Conservation (phyloP, 352 stramenopile genomes). For the Globisporangium echinulatum region DNA sequence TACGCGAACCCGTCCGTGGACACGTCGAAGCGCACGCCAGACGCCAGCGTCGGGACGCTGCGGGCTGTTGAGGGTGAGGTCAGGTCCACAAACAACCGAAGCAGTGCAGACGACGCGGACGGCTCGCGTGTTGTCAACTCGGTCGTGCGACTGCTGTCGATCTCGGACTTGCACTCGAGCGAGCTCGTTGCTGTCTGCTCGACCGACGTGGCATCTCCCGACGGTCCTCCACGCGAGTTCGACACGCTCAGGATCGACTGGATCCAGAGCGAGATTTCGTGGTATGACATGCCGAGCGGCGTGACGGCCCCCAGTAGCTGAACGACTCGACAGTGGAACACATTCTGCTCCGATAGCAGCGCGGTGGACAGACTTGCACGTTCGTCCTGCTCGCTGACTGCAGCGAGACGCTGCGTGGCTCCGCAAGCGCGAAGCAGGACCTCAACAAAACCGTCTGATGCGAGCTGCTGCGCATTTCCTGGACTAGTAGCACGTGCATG, state of each 20-base stretch:
- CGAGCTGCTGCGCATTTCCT: conserved; percentile 18
- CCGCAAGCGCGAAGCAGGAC: conserved; percentile 28
- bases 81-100: conserved; percentile 10
- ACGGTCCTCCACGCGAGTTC: not conserved
- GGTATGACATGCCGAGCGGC: conserved; percentile 4
- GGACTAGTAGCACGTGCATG: conserved; percentile 7
- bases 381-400: not conserved
- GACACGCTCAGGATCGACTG: conserved; percentile 7
- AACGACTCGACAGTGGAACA: conserved; percentile 2
- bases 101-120: not conserved
- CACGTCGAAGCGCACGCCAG: conserved; percentile 37
- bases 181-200: not conserved
- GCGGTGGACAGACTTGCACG: conserved; percentile 11
- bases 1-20: conserved; percentile 57
- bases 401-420: too few relatives aligned
- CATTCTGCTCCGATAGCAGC: conserved; percentile 22
- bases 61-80: not conserved
- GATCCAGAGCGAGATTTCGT: conserved; percentile 12
- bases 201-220: not conserved
- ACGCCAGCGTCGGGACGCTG: not conserved
- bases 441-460: conserved; percentile 15
- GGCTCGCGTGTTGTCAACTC: too few relatives aligned
- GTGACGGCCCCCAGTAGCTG: conserved; percentile 4
- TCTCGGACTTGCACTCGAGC: not conserved
- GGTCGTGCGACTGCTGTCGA: too few relatives aligned